Base-by-base conservation (phyloP, 495 filamentous ascomycete genomes). In the Penicillium cataractarum region DNA sequence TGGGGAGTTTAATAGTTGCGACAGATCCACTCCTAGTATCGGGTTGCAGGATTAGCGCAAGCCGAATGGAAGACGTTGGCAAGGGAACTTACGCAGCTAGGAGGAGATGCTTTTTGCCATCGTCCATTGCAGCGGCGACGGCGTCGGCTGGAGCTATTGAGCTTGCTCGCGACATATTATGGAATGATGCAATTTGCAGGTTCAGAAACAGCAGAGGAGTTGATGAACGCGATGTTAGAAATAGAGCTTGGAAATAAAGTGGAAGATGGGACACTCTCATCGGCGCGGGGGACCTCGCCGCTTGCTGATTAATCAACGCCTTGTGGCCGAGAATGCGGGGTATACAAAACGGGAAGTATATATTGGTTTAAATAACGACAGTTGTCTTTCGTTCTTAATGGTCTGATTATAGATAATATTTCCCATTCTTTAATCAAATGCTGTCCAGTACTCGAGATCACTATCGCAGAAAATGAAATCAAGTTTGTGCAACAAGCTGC, bases 1-100 rank as follows among this genome's bases (percentile, higher is more conserved):
- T 80, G 6, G 90, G 90, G 29, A 97, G 83, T 69, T 97, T 97
- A 76, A 97, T 95, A 9, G 92, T 92, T 50, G 93, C 94, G 37
- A 97, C 92, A 21, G 85, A 88, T 39, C 92, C 88, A 44, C 54
- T 56, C n/a, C 57, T 59, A n/a, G 12, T 15, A 21, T 31, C 48
- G 6, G 21, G 12, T 57, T 55, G 0, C 13, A 35, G 33, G 5
- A 17, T 48, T 57, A n/a, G 32, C 26, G n/a, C n/a, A n/a, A n/a
- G n/a, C n/a, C n/a, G n/a, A n/a, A n/a, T n/a, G n/a, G n/a, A n/a
- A n/a, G 7, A 6, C 24, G 7, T 12, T 7, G 26, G 15, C 17
- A 26, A 4, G n/a, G 35, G 19, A 50, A 21, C 57, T n/a, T 84
- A 87, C 22, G 89, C 89, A 49, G 89, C 90, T 46, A 97, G 84